A percentile compares a stretch with the other conserved stretches of the same genome.
Conservation (phyloP, 768 basidiomycete species). For the Daedaleopsis sinensis region DNA sequence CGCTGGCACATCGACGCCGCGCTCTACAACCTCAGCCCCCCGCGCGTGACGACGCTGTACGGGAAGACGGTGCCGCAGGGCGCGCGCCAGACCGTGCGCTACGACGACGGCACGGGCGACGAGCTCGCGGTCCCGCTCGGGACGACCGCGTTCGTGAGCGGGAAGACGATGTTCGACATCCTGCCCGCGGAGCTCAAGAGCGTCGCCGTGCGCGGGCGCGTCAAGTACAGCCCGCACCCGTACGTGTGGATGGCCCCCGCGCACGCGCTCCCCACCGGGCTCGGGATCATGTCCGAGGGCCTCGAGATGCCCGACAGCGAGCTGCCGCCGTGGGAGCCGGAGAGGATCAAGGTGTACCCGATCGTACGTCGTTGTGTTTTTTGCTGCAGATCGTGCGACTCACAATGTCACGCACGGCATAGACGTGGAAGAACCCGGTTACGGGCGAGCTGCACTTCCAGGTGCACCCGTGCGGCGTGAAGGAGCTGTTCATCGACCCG, state of each 20-base stretch:
- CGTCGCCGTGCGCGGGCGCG: constrained; percentile 73
- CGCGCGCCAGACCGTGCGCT: constrained; percentile 61
- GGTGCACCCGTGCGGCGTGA: constrained; percentile 82
- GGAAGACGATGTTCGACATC: constrained; percentile 83
- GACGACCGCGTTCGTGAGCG: constrained; percentile 83
- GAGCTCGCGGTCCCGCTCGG: constrained; percentile 82
- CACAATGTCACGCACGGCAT: not conserved
- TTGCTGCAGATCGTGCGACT: not conserved
- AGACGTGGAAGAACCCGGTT: constrained; percentile 93
- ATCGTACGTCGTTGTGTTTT: constrained; percentile 40
- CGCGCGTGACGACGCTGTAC: constrained; percentile 85
- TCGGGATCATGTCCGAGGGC: constrained; percentile 82
- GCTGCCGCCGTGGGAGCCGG: constrained; percentile 81
- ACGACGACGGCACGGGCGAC: constrained; percentile 89
- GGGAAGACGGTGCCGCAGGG: constrained; percentile 75
- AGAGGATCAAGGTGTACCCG: constrained; percentile 72
- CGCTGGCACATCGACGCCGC: constrained; percentile 95
- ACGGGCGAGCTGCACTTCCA: constrained; percentile 85
- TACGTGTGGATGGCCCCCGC: constrained; percentile 91
- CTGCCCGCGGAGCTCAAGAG: constrained; percentile 74
- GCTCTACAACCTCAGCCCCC: constrained; percentile 74
- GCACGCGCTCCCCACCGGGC: constrained; percentile 71
- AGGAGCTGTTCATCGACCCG: constrained; percentile 71
- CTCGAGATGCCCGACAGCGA: constrained; percentile 66
- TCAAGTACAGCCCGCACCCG: constrained; percentile 83